These are phyloP conservation scores for Rhizopogon rudus DNA, from an alignment of 768 basidiomycete genomes.

Conservation along the genomic window DNA sequence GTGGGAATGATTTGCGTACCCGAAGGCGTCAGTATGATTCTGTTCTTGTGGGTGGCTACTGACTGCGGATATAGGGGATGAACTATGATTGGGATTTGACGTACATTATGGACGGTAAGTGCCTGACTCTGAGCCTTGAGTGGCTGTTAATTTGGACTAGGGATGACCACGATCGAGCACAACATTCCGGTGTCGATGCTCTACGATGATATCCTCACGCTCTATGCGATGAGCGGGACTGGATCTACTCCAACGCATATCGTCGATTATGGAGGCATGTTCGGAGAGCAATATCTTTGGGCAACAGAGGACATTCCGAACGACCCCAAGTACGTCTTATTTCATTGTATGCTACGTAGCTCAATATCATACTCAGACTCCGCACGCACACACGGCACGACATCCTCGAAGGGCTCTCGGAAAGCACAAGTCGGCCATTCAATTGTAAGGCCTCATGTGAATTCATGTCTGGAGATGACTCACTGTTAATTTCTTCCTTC, in stretches of 20 bases:
- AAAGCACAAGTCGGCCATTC: conserved; percentile 54
- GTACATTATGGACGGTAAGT: conserved; percentile 69
- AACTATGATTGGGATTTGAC: conserved; percentile 77
- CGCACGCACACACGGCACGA: conserved; percentile 63
- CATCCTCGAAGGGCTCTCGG: conserved; percentile 52
- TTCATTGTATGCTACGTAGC: neutral
- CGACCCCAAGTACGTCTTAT: conserved; percentile 52
- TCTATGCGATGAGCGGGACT: conserved; percentile 65
- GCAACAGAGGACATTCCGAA: conserved; percentile 59
- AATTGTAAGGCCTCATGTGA: conserved; percentile 40
- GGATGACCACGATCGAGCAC: conserved; percentile 77
- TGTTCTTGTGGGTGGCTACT: neutral
- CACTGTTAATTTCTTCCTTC: neutral
- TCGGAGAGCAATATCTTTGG: conserved; percentile 68
- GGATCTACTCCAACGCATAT: conserved; percentile 71
- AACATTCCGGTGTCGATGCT: conserved; percentile 59
- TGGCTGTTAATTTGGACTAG: conserved; percentile 24
- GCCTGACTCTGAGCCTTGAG: neutral
- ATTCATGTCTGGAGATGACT: neutral
- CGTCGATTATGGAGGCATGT: conserved; percentile 72
- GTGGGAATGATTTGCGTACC: conserved; percentile 69
- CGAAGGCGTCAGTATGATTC: conserved; percentile 44
- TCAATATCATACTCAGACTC: conserved; percentile 36
- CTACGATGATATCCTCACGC: conserved; percentile 60
- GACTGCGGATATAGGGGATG: conserved; percentile 46